phyloP scores from a whole-genome alignment of 129 eudicot species.

The Arctium minus region DNA sequence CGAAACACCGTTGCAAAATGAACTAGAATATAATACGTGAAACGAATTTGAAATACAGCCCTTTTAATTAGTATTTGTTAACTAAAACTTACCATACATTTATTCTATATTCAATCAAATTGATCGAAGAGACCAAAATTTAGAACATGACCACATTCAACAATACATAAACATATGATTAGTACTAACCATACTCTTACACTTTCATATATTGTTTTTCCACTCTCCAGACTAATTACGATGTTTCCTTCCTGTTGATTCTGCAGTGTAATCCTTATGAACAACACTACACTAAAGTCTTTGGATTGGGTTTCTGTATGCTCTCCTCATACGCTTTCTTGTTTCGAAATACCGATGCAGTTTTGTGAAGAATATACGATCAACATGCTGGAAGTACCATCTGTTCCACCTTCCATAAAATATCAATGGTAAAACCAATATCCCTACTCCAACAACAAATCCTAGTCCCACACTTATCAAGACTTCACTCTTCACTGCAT shows the following conservation, averaged over 20 bases:
- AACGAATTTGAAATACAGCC: too few relatives aligned
- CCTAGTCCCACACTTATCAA: slow-evolving; percentile 7
- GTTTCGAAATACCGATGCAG: slow-evolving; percentile 8
- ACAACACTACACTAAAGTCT: slow-evolving; percentile 5
- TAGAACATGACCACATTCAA: too few relatives aligned
- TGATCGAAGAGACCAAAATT: too few relatives aligned
- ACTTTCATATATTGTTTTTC: too few relatives aligned
- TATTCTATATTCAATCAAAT: too few relatives aligned
- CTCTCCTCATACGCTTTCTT: slow-evolving; percentile 7
- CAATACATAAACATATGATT: too few relatives aligned
- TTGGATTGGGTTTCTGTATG: slow-evolving; percentile 3
- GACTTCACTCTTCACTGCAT: background rate
- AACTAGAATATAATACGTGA: too few relatives aligned
- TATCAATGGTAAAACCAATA: background rate
- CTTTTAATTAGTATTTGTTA: too few relatives aligned
- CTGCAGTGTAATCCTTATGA: background rate
- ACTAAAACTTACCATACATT: too few relatives aligned
- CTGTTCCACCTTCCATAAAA: background rate
- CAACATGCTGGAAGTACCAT: slow-evolving; percentile 13
- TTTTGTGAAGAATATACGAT: background rate
- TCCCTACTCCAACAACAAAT: slow-evolving; percentile 4
- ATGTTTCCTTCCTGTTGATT: background rate
- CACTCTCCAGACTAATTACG: background rate
- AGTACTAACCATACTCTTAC: too few relatives aligned
- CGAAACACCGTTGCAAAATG: too few relatives aligned